Evolutionary conservation across 257 asterid genomes (phyloP), one percentile per base, ranked within the genome.

Genomic region (Parsonsia alboflavescens): DNA sequence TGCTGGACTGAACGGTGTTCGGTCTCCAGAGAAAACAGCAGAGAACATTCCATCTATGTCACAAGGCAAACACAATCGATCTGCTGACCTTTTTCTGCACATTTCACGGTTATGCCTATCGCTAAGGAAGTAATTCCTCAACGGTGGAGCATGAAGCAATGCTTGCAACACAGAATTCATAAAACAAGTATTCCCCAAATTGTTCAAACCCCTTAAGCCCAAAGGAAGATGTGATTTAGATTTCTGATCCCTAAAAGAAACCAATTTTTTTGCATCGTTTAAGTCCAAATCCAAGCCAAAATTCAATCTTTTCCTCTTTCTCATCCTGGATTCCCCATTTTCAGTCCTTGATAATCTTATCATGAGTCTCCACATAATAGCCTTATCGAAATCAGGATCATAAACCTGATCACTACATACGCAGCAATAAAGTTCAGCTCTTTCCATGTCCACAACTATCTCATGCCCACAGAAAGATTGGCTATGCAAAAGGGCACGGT

Each of bases 91-190:
- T 70, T 80, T 80, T 50, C 82, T 75, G 73, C 96, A 88, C 70
- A 76, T 75, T 77, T 81, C 90, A 19, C 75, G 86, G 78, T 75
- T 80, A 77, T 89, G 93, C 77, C 78, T 81, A 81, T 85, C 89
- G 71, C 85, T 84, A 24, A 89, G 91, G 73, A 88, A 89, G 82
- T 87, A 89, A 78, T 86, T 84, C 86, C 90, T 88, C 76, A 88
- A 82, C 63, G 93, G 96, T 21, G 93, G 93, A 0, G 93, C 88
- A 75, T 89, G 93, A 79, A 89, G 76, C 86, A 89, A 85, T 44
- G 91, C 96, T 79, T 88, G 96, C 89, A 89, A 81, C 54, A 88
- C 96, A 66, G 96, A 89, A 52, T 89, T 89, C 96, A 89, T 88
- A 65, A 89, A 89, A 74, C 96, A 89, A 72, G 93, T 89, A 52